Percentiles rank a stretch among this genome's conserved stretches.
Evolutionary conservation across 73 alveolate species (phyloP).

Genomic region (Durusdinium trenchii): DNA sequence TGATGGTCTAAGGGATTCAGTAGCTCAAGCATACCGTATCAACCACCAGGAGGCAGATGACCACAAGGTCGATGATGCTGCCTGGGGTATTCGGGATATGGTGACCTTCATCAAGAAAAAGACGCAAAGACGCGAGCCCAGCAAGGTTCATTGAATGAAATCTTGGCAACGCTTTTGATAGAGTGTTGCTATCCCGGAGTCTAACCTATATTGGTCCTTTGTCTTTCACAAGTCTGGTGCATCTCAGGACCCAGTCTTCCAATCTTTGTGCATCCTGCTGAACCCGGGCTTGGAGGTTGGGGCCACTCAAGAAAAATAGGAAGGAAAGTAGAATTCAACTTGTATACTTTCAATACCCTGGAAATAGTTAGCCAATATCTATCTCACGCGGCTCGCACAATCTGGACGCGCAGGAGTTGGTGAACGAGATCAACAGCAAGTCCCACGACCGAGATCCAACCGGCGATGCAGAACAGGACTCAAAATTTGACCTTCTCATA

Average conservation of each 20-base stretch:
- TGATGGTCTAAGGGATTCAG: background rate
- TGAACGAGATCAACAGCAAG: background rate
- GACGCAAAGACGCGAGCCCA: background rate
- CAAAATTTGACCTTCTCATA: too few species aligned
- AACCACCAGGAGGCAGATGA: background rate
- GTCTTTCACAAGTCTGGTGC: background rate
- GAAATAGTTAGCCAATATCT: too few species aligned
- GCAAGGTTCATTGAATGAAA: background rate
- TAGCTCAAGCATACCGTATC: background rate
- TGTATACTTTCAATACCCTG: too few species aligned
- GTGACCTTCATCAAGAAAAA: background rate
- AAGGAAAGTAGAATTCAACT: too few species aligned
- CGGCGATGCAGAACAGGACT: too few species aligned
- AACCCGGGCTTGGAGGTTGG: conserved; percentile 13
- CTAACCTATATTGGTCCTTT: background rate
- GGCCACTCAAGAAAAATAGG: too few species aligned
- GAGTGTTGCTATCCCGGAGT: background rate
- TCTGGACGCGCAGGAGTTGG: too few species aligned
- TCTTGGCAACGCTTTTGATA: background rate
- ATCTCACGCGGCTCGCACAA: too few species aligned
- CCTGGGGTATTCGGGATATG: background rate
- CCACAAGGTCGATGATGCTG: background rate
- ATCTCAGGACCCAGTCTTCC: background rate
- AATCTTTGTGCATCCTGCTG: conserved; percentile 25
- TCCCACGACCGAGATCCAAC: too few species aligned